Base-by-base conservation (phyloP, 441 rosid species). In the Bruguiera hainesii region DNA sequence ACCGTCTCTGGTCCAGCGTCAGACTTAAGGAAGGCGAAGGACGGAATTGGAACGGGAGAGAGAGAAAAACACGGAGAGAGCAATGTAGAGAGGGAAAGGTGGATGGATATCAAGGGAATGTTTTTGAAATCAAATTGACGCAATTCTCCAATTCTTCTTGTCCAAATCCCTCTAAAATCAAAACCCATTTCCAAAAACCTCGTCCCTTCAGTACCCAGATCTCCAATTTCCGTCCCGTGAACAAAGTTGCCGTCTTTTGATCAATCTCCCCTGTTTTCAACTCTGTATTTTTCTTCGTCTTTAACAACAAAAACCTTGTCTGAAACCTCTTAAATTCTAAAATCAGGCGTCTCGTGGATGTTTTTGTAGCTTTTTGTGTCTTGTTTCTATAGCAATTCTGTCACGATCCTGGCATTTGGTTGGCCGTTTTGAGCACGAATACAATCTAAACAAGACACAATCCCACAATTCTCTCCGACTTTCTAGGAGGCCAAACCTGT, bases 181-280 rank as follows among this genome's bases (percentile, higher is more conserved):
- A 64, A 69, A 67, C 73, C 83, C 85, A 67, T 20, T 57, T 75
- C 63, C 56, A 6, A 25, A 87, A 77, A 1, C 77, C 75, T 20
- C 63, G 67, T 63, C 69, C 82, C 70, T 70, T 58, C 74, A 64
- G 72, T 78, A 76, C 82, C 83, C 84, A 77, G 79, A 77, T 79
- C 81, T 79, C 66, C 25, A 74, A 33, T 67, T 71, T 84, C 16
- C 57, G 4, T 35, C 28, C 42, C 69, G 72, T 60, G 37, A 56
- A 73, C 64, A 16, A 50, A 73, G 8, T 64, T 7, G 15, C 8
- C 46, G 58, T 19, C 29, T 68, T 63, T 51, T 69, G 59, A 53
- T 30, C 67, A 6, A 59, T 64, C 63, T 21, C 56, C 56, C 53
- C 77, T 70, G 64, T 69, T 70, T 70, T 61, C 69, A 61, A 48